Base-by-base conservation (phyloP, 345 rosid species). In the Carallia brachiata region DNA sequence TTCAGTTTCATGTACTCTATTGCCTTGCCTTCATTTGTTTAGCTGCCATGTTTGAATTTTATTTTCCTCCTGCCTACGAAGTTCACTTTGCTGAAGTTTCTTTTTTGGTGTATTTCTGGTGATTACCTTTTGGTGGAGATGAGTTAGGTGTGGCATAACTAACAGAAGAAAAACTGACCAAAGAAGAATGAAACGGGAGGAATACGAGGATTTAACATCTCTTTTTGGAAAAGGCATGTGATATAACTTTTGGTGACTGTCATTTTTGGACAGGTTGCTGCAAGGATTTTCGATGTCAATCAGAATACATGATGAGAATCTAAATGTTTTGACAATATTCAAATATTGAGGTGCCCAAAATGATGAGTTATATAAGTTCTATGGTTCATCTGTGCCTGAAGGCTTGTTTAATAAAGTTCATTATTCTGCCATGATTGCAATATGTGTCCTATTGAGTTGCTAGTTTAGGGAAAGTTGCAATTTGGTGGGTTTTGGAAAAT, bases 371-470 rank as follows among this genome's bases (percentile, higher is more conserved):
- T 76, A 90, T 79, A 90, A 81, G 81, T 95, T 83, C 66, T 95
- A 89, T 85, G 99, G 97, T 70, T 81, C 92, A 80, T 90, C 92
- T 72, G 86, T 89, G 48, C 99, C 97, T 66, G 97, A 90, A 84
- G 99, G 97, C 75, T 88, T 98, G 37, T 87, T 95, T 81, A 96
- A 97, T 40, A 85, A 95, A 97, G 99, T 95, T 80, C 79, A 90
- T 82, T 70, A 7, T 55, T 54, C 16, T 62, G 17, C 52, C 16
- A 23, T 19, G 61, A 60, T 34, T 61, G 66, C 52, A 30, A 62
- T 23, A 23, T 73, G 53, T 32, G 54, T 18, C 61, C 18, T 54
- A 7, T 31, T 39, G 27, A 6, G 40, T 37, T 7, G 19, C 30
- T 19, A 36, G 17, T 56, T 19, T 13, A 34, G 6, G 19, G 34